Conservation (phyloP, 2,329 filamentous ascomycete genomes). For the Clarireedia monteithiana region DNA sequence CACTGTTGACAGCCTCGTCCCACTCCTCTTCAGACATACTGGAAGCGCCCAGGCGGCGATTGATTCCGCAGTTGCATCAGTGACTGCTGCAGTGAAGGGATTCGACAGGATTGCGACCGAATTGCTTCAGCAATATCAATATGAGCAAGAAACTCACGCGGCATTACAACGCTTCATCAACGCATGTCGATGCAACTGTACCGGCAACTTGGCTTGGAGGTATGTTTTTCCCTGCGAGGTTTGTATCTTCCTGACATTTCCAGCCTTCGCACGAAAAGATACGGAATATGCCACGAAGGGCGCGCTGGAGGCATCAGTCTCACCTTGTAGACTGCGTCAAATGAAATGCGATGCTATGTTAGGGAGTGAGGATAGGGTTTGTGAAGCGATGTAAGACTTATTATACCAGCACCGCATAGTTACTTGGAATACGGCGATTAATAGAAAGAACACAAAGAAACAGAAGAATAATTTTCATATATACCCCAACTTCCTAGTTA, state of each 20-base stretch:
- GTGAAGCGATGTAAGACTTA: background rate
- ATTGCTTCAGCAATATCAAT: slow-evolving; percentile 3
- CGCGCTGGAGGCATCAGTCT: background rate
- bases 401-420: too few relatives aligned
- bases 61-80: slow-evolving; percentile 5
- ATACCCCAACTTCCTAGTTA: too few relatives aligned
- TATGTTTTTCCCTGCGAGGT: background rate
- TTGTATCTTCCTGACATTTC: background rate
- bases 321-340: background rate
- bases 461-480: too few relatives aligned
- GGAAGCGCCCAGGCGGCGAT: slow-evolving; percentile 9
- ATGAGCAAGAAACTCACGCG: background rate
- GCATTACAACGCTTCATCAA: slow-evolving; percentile 9
- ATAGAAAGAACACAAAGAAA: too few relatives aligned
- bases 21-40: background rate
- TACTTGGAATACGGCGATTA: too few relatives aligned
- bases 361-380: background rate
- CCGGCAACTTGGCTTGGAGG: slow-evolving; percentile 14
- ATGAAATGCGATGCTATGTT: background rate
- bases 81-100: slow-evolving; percentile 3
- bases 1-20: slow-evolving; percentile 11
- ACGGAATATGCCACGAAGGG: background rate
- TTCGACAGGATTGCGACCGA: background rate
- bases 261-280: background rate
- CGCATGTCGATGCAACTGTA: slow-evolving; percentile 8